Evolutionary conservation across 208 protist genomes (phyloP), one percentile per base, ranked within the genome.

Genomic region (Acanthamoeba castellanii): DNA sequence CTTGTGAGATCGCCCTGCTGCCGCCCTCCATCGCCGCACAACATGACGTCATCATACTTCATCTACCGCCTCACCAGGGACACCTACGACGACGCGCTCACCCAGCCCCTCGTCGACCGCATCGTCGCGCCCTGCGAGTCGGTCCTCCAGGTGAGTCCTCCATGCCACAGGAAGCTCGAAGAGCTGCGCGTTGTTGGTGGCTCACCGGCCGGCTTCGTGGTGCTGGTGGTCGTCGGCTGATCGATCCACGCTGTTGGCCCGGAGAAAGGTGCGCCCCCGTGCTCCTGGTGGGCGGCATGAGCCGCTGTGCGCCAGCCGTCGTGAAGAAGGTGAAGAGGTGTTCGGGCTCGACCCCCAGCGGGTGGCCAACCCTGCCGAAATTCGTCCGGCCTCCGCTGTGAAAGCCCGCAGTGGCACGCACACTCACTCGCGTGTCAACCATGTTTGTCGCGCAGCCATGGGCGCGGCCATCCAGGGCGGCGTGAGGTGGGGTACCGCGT

Each of bases 221-320:
- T 13, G 82, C 76, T 32, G 18, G 52, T 7, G 8, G n/a, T n/a
- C n/a, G n/a, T 42, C 37, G 37, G 37, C 37, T 42, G 37, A 42
- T 42, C 37, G 37, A 42, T 42, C 50, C 98, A 97, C 57, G 99
- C 99, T 95, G 98, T 64, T 32, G 30, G 42, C 45, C 37, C 94
- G 87, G 91, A 88, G 0, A 76, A 99, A n/a, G n/a, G 74, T 98
- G 99, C 81, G 96, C 99, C 97, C 98, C 99, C 92, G 98, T 99
- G 92, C 99, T 99, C 18, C 97, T 99, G 0, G 99, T 99, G 50
- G 99, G 99, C 91, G 99, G 99, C 85, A 99, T 99, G 99, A 99
- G 99, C 50, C 98, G 99, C n/a, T n/a, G n/a, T 90, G 99, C 99
- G 97, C 99, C 99, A 66, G 98, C 98, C 95, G 98, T 99, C 16